Base-by-base conservation (phyloP, 106 monocot genomes). In the Xerophyta viscosa region DNA sequence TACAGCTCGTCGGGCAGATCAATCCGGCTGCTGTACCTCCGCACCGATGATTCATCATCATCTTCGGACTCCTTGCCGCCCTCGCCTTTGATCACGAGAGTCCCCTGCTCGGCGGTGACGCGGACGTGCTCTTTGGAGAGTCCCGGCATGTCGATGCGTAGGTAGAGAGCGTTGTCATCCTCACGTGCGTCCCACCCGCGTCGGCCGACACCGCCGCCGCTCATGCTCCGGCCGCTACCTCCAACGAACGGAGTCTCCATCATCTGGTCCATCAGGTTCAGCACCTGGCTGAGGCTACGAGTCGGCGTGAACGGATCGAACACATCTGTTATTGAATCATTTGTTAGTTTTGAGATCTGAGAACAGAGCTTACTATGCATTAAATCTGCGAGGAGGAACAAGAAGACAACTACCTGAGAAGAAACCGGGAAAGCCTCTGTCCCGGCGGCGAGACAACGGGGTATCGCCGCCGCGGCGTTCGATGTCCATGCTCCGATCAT, bases 121-220 rank as follows among this genome's bases (percentile, higher is more conserved):
- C 71, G 66, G 11, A 75, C 74, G 45, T 71, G 44, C 51, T 84
- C 84, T 56, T 86, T 91, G 17, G 75, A 75, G 26, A 91, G 50
- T 18, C 86, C 91, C 27, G 91, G 91, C 91, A 91, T 91, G 78
- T 86, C 91, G 29, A 91, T 53, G 20, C 65, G 61, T 29, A 91
- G 60, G 63, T 64, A 31, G 18, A 85, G 50, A 22, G 71, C 83
- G 12, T 81, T 64, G 4, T 58, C 48, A 50, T 83, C 90, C 61
- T 91, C 84, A 46, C 54, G 67, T n/a, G 69, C 71, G 36, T 81
- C 74, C 84, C 84, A 91, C 15, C 81, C 91, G 0, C 78, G 66
- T 1, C 78, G 82, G 15, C 13, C 46, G 20, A 19, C 13, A 19
- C 9, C 18, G 6, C 41, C 17, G 5, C 59, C 67, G 13, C 41